These are phyloP conservation scores for Rhizopogon salebrosus DNA, from an alignment of 768 basidiomycete species.

Conservation along the genomic window DNA sequence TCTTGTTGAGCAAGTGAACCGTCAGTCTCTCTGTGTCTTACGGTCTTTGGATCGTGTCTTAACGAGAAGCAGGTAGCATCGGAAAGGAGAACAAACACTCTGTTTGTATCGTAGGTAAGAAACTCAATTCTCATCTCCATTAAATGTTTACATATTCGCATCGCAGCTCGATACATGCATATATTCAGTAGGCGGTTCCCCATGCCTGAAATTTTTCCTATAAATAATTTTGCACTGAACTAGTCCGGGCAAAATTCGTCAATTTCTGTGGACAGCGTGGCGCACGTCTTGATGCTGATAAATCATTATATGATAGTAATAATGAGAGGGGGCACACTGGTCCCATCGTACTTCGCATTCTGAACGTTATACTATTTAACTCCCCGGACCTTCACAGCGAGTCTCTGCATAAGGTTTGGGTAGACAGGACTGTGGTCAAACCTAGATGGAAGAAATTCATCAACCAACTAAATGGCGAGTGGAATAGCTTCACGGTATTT, in stretches of 20 bases:
- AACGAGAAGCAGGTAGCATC: constrained; percentile 1
- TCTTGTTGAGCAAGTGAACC: constrained; percentile 26
- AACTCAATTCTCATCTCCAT: neutral
- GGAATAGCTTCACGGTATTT: constrained; percentile 43
- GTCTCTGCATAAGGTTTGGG: constrained; percentile 37
- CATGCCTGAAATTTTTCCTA: neutral
- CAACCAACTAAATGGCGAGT: constrained; percentile 36
- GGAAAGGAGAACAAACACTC: constrained; percentile 4
- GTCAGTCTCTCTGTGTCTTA: constrained; percentile 15
- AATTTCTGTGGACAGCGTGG: constrained; percentile 33
- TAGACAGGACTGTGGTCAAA: constrained; percentile 36
- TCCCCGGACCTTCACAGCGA: constrained; percentile 41
- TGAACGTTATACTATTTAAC: constrained; percentile 32
- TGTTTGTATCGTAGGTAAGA: constrained; percentile 6
- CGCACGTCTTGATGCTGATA: constrained; percentile 27
- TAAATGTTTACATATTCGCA: neutral
- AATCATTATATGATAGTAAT: constrained; percentile 16
- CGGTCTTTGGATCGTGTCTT: neutral
- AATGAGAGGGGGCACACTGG: neutral
- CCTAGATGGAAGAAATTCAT: constrained; percentile 38
- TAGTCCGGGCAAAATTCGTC: constrained; percentile 25
- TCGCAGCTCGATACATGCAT: constrained; percentile 3
- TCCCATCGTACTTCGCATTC: neutral
- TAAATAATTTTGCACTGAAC: neutral
- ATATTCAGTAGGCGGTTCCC: constrained; percentile 2